Conservation (phyloP, 2,329 filamentous ascomycete genomes). For the Dactylellina haptotyla region DNA sequence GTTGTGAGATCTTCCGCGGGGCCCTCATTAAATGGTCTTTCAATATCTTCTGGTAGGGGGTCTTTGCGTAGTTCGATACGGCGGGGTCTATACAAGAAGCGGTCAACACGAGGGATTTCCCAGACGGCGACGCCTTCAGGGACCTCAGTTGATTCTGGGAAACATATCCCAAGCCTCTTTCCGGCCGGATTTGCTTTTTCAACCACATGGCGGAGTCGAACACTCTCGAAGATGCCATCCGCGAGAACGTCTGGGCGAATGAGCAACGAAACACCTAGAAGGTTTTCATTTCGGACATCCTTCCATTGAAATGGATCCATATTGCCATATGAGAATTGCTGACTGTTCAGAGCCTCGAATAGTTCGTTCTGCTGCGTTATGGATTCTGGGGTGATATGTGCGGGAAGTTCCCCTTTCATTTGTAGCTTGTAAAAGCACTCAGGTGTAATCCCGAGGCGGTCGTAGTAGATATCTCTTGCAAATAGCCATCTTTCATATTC, state of each 20-base stretch:
- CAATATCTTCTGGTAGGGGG: constrained; percentile 6
- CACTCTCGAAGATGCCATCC: constrained; percentile 30
- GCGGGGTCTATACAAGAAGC: constrained; percentile 31
- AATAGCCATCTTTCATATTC: constrained; percentile 46
- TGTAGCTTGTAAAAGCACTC: neutral
- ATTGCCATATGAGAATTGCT: constrained; percentile 26
- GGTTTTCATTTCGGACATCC: constrained; percentile 24
- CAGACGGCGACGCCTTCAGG: constrained; percentile 2
- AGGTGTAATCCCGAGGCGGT: constrained; percentile 20
- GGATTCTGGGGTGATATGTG: constrained; percentile 19
- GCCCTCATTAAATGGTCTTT: too few relatives aligned
- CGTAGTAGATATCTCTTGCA: constrained; percentile 34
- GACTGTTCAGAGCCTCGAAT: constrained; percentile 35
- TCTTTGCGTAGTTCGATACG: constrained; percentile 37
- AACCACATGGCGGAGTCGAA: constrained; percentile 22
- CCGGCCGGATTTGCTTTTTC: constrained; percentile 4
- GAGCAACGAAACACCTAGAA: constrained; percentile 3
- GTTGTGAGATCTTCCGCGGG: constrained; percentile 3
- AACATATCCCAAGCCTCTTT: constrained; percentile 13
- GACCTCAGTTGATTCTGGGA: neutral
- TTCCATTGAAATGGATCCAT: constrained; percentile 46
- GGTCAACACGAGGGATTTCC: constrained; percentile 27
- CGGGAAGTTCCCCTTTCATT: constrained; percentile 15
- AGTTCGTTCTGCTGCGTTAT: constrained; percentile 32
- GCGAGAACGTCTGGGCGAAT: constrained; percentile 28